phyloP scores from a whole-genome alignment of 495 filamentous ascomycete species.

The Cryomyces antarcticus region DNA sequence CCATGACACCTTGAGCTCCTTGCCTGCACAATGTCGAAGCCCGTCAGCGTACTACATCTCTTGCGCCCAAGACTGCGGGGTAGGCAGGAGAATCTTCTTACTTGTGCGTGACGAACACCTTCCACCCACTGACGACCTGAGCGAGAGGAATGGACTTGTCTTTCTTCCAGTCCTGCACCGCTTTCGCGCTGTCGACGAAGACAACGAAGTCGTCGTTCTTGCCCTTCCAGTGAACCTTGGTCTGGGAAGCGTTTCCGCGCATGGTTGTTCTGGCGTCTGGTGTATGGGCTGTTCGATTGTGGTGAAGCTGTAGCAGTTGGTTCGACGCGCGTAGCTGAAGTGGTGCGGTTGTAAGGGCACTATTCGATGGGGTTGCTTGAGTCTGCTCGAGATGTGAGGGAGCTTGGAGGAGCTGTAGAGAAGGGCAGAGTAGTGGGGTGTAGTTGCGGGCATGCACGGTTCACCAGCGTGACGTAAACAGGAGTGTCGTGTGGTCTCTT shows the following conservation, averaged over 20 bases:
- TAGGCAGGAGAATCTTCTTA: slow-evolving; percentile 26
- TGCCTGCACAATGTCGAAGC: slow-evolving; percentile 32
- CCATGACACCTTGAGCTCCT: slow-evolving; percentile 61
- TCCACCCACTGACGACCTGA: slow-evolving; percentile 72
- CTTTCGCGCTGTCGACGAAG: slow-evolving; percentile 57
- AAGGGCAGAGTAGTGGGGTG: too few relatives aligned
- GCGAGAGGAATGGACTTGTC: slow-evolving; percentile 62
- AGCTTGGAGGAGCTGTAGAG: too few relatives aligned
- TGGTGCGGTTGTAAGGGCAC: too few relatives aligned
- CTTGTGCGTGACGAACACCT: slow-evolving; percentile 83
- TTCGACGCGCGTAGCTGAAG: too few relatives aligned
- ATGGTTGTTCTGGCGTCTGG: slow-evolving; percentile 23
- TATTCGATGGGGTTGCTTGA: too few relatives aligned
- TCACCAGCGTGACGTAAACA: too few relatives aligned
- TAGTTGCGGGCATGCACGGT: too few relatives aligned
- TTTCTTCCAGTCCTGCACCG: slow-evolving; percentile 59
- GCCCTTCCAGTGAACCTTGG: slow-evolving; percentile 86
- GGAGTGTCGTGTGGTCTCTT: too few relatives aligned
- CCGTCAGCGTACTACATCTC: background rate
- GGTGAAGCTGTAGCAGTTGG: too few relatives aligned
- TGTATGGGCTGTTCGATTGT: too few relatives aligned
- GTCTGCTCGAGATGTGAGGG: too few relatives aligned
- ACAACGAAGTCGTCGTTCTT: slow-evolving; percentile 73
- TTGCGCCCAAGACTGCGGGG: background rate
- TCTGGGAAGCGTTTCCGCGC: slow-evolving; percentile 55